Conservation (phyloP, 805 yeast species). For the Saccharomycopsis sp. region DNA sequence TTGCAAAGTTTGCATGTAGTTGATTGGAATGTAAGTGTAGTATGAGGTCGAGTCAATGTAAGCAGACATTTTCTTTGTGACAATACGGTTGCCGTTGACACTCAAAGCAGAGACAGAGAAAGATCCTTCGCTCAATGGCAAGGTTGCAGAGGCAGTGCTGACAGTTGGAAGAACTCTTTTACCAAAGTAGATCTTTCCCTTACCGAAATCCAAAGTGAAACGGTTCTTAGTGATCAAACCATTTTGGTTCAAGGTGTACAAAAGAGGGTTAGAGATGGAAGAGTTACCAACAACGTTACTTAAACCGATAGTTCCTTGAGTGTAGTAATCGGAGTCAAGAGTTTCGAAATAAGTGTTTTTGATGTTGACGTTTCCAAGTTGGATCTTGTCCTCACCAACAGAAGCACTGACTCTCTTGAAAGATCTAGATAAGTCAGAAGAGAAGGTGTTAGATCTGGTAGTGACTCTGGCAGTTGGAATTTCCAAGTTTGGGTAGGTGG, state of each 20-base stretch:
- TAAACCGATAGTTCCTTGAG: background rate
- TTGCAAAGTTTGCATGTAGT: background rate
- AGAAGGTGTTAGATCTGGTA: background rate
- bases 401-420: constrained; percentile 1
- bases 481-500: constrained; percentile 2
- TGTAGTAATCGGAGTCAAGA: background rate
- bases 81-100: background rate
- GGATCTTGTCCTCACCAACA: background rate
- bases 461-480: background rate
- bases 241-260: background rate
- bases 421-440: background rate
- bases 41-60: background rate
- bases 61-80: background rate
- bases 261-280: background rate
- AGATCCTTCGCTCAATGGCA: background rate
- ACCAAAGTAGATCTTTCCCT: background rate
- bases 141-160: background rate
- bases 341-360: background rate
- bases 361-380: background rate
- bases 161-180: background rate
- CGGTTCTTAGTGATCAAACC: background rate
- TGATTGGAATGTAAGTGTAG: background rate
- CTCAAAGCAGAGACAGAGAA: background rate
- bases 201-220: background rate
- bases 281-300: background rate